phyloP scores from a whole-genome alignment of 768 basidiomycete species.

The Panaeolus cyanescens region DNA sequence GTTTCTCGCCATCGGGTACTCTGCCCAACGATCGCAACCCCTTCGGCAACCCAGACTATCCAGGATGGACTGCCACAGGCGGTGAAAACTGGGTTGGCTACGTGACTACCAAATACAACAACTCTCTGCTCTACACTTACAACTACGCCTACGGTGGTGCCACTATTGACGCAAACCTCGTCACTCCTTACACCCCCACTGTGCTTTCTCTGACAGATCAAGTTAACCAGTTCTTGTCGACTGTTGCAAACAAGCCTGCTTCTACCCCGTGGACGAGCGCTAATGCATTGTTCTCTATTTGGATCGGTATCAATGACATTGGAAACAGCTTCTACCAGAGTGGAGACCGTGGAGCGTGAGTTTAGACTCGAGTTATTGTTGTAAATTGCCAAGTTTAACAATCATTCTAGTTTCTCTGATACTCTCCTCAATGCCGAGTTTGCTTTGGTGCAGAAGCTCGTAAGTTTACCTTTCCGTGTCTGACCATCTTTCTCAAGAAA shows the following conservation, averaged over 20 bases:
- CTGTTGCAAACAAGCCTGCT: constrained; percentile 48
- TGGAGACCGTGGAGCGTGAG: constrained; percentile 53
- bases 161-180: constrained; percentile 62
- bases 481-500: neutral
- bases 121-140: constrained; percentile 56
- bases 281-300: constrained; percentile 66
- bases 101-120: constrained; percentile 53
- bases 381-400: too few relatives aligned
- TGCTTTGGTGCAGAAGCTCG: constrained; percentile 49
- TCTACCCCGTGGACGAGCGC: constrained; percentile 55
- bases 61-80: constrained; percentile 54
- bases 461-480: constrained; percentile 22
- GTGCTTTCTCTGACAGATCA: constrained; percentile 62
- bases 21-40: constrained; percentile 48
- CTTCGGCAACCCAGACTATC: constrained; percentile 56
- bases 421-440: constrained; percentile 52
- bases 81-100: constrained; percentile 65
- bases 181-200: constrained; percentile 51
- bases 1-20: constrained; percentile 40
- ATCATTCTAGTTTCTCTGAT: constrained; percentile 50
- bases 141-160: constrained; percentile 71
- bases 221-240: constrained; percentile 56
- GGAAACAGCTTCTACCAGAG: constrained; percentile 52
- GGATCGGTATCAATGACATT: constrained; percentile 75
- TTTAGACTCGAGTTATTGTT: neutral